Evolutionary conservation across 352 stramenopile genomes (phyloP).

Genomic region (Pythium myriotylum): DNA sequence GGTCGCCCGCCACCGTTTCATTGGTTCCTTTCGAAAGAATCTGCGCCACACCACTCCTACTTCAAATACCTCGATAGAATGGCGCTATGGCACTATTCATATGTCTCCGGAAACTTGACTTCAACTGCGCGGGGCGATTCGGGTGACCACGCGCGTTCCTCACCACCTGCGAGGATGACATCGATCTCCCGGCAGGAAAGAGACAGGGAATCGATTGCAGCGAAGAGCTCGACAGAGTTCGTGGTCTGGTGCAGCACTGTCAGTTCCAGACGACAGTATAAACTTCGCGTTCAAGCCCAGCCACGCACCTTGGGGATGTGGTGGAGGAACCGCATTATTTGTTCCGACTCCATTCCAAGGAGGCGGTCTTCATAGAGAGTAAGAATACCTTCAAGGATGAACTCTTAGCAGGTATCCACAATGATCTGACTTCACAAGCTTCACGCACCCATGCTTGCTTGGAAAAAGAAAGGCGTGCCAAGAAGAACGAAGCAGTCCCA

Average conservation of each 20-base stretch:
- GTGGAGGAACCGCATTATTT: constrained; percentile 82
- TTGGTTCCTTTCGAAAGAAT: constrained; percentile 19
- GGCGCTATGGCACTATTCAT: constrained; percentile 44
- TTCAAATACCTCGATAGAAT: constrained; percentile 17
- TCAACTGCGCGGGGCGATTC: constrained; percentile 59
- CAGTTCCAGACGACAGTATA: background rate
- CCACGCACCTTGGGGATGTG: constrained; percentile 60
- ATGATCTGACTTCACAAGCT: too few species aligned
- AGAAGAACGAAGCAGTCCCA: constrained; percentile 86
- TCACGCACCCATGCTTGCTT: constrained; percentile 75
- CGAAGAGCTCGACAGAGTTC: constrained; percentile 62
- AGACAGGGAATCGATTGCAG: constrained; percentile 60
- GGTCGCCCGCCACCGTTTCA: constrained; percentile 13
- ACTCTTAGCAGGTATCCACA: background rate
- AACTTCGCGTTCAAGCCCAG: background rate
- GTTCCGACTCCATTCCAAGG: constrained; percentile 70
- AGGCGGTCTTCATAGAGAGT: constrained; percentile 71
- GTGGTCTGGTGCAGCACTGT: constrained; percentile 37
- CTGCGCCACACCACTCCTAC: constrained; percentile 15
- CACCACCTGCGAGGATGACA: constrained; percentile 61
- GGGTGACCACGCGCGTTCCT: constrained; percentile 66
- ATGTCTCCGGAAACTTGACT: constrained; percentile 78
- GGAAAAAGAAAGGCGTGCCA: constrained; percentile 86
- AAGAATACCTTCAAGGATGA: constrained; percentile 48
- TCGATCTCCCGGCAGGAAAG: constrained; percentile 77